Evolutionary conservation across 106 monocot genomes (phyloP), one percentile per base, ranked within the genome.

Genomic region (Chionographis japonica): DNA sequence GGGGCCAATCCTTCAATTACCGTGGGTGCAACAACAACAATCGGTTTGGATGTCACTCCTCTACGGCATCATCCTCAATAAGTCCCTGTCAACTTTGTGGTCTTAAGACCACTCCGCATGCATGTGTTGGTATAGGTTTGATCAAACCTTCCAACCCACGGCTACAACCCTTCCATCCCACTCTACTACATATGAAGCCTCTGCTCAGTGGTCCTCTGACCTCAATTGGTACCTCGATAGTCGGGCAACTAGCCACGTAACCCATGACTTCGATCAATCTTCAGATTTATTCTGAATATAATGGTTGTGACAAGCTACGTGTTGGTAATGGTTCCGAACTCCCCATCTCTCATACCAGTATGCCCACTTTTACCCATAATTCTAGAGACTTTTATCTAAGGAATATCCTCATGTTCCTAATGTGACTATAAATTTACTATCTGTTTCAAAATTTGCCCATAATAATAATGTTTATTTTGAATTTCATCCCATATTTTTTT

Each of bases 381-480:
- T 3, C 20, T 12, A 35, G 13, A 10, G 3, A 13, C 54, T 53
- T 37, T 8, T 6, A 11, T 54, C 54, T 4, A 67, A 67, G 3
- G 11, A 39, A 16, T 12, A 27, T 67, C 39, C n/a, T 53, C 67
- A 67, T 54, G 67, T 67, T 13, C 67, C 67, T 13, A 10, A 11
- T 52, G 38, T 67, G 13, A 37, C 27, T 38, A 16, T 7, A 2
- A 67, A 67, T 54, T 14, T 67, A 16, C 37, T 37, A 14, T 67
- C 27, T 54, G 36, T 67, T 53, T 15, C 6, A 3, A 2, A 37
- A 54, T 54, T 67, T 14, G n/a, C 53, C 8, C 3, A 27, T 12
- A 52, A 67, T 37, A 67, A 67, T 52, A 54, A 67, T 67, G 67
- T 53, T 2, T 37, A 6, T 37, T n/a, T 67, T 20, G 67, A 67